These are phyloP conservation scores for Boeremia lycopersici DNA, from an alignment of 2,329 filamentous ascomycete species.

Conservation along the genomic window DNA sequence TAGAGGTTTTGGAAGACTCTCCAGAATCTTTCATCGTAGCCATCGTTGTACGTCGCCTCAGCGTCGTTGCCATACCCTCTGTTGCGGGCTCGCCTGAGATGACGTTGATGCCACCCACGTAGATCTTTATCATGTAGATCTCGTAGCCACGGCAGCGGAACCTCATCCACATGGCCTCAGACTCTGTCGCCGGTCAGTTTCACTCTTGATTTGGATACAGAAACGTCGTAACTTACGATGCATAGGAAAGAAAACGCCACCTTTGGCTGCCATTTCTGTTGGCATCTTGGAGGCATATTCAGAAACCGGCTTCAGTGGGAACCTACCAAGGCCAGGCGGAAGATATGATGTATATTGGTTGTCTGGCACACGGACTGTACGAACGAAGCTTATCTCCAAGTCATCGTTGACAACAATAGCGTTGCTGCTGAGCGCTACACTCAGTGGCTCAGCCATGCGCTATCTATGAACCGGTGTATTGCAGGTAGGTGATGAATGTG, in stretches of 20 bases:
- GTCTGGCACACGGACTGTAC: slow-evolving; percentile 26
- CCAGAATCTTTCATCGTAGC: not conserved
- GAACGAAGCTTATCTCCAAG: slow-evolving; percentile 21
- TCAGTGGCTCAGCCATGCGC: not conserved
- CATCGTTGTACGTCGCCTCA: slow-evolving; percentile 3
- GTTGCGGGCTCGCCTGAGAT: slow-evolving; percentile 39
- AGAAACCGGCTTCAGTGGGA: slow-evolving; percentile 17
- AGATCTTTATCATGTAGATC: slow-evolving; percentile 49
- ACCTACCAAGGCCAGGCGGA: slow-evolving; percentile 21
- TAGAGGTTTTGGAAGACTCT: too few relatives aligned
- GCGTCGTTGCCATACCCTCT: slow-evolving; percentile 21
- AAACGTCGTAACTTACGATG: slow-evolving; percentile 51
- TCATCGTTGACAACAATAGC: slow-evolving; percentile 14
- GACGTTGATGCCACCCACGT: slow-evolving; percentile 51
- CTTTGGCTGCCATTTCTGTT: slow-evolving; percentile 45
- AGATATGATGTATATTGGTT: slow-evolving; percentile 38
- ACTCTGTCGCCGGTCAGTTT: slow-evolving; percentile 24
- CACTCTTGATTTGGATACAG: not conserved
- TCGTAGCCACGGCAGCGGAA: slow-evolving; percentile 25
- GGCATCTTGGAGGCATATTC: slow-evolving; percentile 32
- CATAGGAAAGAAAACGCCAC: slow-evolving; percentile 57
- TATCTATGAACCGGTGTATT: too few relatives aligned
- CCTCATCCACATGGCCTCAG: slow-evolving; percentile 53
- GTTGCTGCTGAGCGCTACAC: not conserved
- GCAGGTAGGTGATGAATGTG: not conserved